phyloP scores from a whole-genome alignment of 192 early-diverging fungal species.

The Borealophlyctis nickersoniae region DNA sequence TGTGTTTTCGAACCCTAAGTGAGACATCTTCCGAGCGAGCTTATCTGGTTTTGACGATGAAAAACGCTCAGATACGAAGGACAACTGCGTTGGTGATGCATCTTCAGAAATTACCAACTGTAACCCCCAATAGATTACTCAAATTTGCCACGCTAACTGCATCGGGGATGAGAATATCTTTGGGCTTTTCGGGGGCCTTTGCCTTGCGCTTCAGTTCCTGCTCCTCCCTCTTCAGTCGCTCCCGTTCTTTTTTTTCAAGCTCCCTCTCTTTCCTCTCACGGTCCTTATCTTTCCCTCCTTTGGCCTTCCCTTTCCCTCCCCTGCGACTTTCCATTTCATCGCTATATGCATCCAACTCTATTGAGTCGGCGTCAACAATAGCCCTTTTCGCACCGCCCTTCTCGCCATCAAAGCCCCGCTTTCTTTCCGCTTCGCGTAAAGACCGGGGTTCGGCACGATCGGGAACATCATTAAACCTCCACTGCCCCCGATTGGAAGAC shows the following conservation, averaged over 20 bases:
- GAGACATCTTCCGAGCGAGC: slow-evolving; percentile 68
- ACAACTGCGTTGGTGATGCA: neutral
- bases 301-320: slow-evolving; percentile 3
- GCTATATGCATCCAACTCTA: slow-evolving; percentile 5
- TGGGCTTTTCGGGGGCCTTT: slow-evolving; percentile 33
- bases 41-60: slow-evolving; percentile 41
- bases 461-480: too few species aligned
- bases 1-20: slow-evolving; percentile 78
- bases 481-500: too few species aligned
- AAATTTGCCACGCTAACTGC: slow-evolving; percentile 81
- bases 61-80: neutral
- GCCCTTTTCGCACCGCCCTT: neutral
- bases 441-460: too few species aligned
- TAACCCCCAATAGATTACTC: slow-evolving; percentile 71
- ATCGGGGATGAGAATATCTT: slow-evolving; percentile 74
- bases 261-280: slow-evolving; percentile 28
- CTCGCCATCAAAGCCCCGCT: neutral
- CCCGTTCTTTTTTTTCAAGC: slow-evolving; percentile 31
- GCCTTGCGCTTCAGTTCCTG: slow-evolving; percentile 9
- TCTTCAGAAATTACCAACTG: slow-evolving; percentile 46
- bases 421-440: neutral
- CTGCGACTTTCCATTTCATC: slow-evolving; percentile 12
- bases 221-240: slow-evolving; percentile 15
- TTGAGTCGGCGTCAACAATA: neutral
- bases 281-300: slow-evolving; percentile 14